Evolutionary conservation across 176 grass and related monocot genomes (phyloP).

Genomic region (Urochloa ruziziensis): DNA sequence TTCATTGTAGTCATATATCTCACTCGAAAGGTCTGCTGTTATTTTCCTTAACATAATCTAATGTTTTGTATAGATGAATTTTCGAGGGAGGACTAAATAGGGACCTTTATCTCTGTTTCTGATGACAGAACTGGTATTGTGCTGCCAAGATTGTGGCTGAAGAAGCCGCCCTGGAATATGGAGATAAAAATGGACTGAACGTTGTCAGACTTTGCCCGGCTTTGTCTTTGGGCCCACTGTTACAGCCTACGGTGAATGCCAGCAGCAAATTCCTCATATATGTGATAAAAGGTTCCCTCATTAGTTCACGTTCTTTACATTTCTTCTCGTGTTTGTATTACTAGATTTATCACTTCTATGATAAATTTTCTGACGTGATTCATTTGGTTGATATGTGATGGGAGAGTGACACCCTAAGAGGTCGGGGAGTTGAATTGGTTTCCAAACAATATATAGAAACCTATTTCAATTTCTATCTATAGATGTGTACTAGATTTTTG

Average conservation of each 20-base stretch:
- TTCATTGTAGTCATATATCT: background rate
- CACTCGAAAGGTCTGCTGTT: background rate
- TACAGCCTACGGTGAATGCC: slow-evolving; percentile 40
- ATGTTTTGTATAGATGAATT: background rate
- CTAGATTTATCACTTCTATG: background rate
- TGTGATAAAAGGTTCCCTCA: slow-evolving; percentile 36
- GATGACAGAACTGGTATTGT: slow-evolving; percentile 48
- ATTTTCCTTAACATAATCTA: background rate
- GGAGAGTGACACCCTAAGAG: too few species aligned
- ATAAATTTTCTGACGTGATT: background rate
- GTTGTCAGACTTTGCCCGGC: slow-evolving; percentile 45
- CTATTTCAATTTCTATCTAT: too few species aligned
- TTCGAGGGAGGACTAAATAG: background rate
- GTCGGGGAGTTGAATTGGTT: too few species aligned
- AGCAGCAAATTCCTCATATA: slow-evolving; percentile 40
- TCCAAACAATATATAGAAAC: too few species aligned
- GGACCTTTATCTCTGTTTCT: background rate
- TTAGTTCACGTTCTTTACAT: background rate
- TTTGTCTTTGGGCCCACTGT: slow-evolving; percentile 39
- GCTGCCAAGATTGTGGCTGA: slow-evolving; percentile 53
- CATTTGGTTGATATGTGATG: background rate
- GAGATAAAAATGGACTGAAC: slow-evolving; percentile 31
- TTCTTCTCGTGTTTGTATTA: slow-evolving; percentile 12
- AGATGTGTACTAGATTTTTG: too few species aligned
- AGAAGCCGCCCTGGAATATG: slow-evolving; percentile 30